Base-by-base conservation (phyloP, 148 eudicot genomes). In the Oxyria digyna region DNA sequence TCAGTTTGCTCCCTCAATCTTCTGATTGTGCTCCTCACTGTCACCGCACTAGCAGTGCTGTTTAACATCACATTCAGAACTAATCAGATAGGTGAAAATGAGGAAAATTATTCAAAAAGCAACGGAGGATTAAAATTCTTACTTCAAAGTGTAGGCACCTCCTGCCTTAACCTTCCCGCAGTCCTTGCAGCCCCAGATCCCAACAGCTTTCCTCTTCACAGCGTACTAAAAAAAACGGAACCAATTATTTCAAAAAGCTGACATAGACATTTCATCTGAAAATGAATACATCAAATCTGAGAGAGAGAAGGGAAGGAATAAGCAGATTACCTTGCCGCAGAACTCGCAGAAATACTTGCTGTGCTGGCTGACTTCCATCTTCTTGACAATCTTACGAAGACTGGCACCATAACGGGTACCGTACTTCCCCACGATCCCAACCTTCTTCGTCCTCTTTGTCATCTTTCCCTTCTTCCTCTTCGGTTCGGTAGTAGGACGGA, bases 151-250 rank as follows among this genome's bases (percentile, higher is more conserved):
- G 85, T 90, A 90, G 46, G 96, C 96, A 72, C 96, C 96, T 73
- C 96, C 96, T 12, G 96, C 93, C 65, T 90, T 90, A 72, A 87
- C 93, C 76, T 90, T 90, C 33, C 96, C 96, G 67, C 96, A 90
- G 73, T 90, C 96, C 82, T 90, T 90, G 91, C 96, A 90, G 7
- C 96, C 96, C 96, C 96, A 90, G 12, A 90, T 90, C n/a, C 96
- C 96, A 1, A 90, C 96, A 38, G 91, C 85, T 74, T 90, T 76
- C 67, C 96, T 85, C 83, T 90, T 90, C 87, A 90, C 96, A 0
- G 96, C 91, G 41, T 82, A 90, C 96, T 89, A 82, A 46, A 78
- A 76, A 76, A 12, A 0, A 24, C 23, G 55, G 12, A 5, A 67
- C 52, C 2, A 52, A 29, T 9, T 21, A 9, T 52, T 24, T 4